Evolutionary conservation across 805 yeast species (phyloP), one percentile per base, ranked within the genome.

Genomic region (Scheffersomyces spartinae): DNA sequence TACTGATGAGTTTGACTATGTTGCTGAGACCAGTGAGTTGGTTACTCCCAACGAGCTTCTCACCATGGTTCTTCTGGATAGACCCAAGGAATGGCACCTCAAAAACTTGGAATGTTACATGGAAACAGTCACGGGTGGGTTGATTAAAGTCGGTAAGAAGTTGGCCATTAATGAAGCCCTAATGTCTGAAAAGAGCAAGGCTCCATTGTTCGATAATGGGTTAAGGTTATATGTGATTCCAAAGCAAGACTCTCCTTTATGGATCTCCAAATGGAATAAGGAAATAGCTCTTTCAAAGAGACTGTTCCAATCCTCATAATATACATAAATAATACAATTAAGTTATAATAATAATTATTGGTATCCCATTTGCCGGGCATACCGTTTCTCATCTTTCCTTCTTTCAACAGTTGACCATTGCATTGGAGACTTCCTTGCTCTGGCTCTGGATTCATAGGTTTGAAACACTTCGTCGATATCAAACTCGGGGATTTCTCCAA

Each of bases 121-220:
- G 74, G 96, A 83, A 47, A 83, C 95, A 0, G 63, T 55, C 17
- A 42, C 72, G 2, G 95, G 95, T 26, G 96, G 96, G 0, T 61
- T 88, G 32, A 75, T 84, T 23, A 84, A 83, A 49, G 71, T 79
- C 4, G 95, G 95, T 15, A 81, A 77, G 47, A 83, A 80, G 36
- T 67, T 74, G 13, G 57, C 80, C 1, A 46, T 88, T 13, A 68
- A 71, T 39, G 67, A 68, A 26, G 79, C 76, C 1, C 60, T 88
- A 34, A 64, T 71, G 55, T 64, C 71, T 25, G 70, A 65, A 18
- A 52, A 52, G 6, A 81, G 93, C 9, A 61, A 61, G 13, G 72
- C 83, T 6, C 94, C 95, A 2, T 48, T 86, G 21, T 74, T 86
- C 33, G 95, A 86, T 40, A 64, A 68, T 32, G 62, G 78, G 20